Conservation (phyloP, 306 rosid species). For the Quercus bicolor region DNA sequence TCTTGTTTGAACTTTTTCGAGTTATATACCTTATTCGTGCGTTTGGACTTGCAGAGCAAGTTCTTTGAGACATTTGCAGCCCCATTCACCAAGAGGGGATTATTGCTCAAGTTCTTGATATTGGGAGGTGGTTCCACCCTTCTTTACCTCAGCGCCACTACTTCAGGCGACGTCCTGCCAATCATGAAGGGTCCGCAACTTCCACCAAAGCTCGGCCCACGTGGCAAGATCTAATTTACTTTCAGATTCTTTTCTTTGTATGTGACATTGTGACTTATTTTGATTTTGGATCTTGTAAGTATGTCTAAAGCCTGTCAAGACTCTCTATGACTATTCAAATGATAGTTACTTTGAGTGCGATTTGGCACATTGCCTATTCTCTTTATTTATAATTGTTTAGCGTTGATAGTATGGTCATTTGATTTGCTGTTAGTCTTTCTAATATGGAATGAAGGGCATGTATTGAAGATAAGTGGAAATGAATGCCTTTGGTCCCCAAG, state of each 20-base stretch:
- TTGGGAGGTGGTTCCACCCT: slow-evolving; percentile 88
- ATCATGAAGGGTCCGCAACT: slow-evolving; percentile 98
- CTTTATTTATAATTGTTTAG: not conserved
- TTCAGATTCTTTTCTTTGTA: slow-evolving; percentile 1
- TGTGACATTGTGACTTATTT: slow-evolving; percentile 20
- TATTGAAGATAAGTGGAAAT: not conserved
- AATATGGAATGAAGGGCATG: not conserved
- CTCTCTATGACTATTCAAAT: slow-evolving; percentile 27
- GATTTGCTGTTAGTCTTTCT: not conserved
- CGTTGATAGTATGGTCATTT: not conserved
- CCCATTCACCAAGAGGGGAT: slow-evolving; percentile 97
- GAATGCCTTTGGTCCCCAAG: too few relatives aligned
- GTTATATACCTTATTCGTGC: not conserved
- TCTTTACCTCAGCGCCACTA: slow-evolving; percentile 80
- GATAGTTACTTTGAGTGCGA: slow-evolving; percentile 32
- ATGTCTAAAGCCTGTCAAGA: slow-evolving; percentile 31
- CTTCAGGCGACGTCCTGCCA: slow-evolving; percentile 77
- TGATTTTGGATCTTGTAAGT: slow-evolving; percentile 46
- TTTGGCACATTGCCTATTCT: slow-evolving; percentile 24
- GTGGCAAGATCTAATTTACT: slow-evolving; percentile 77
- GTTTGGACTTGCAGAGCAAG: slow-evolving; percentile 64
- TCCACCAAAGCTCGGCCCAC: slow-evolving; percentile 89
- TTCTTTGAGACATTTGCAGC: slow-evolving; percentile 98
- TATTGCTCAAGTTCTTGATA: slow-evolving; percentile 87
- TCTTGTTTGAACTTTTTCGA: not conserved